Evolutionary conservation across 1,284 basidiomycete species (phyloP), one percentile per base, ranked within the genome.

Genomic region (Malassezia pachydermatis): DNA sequence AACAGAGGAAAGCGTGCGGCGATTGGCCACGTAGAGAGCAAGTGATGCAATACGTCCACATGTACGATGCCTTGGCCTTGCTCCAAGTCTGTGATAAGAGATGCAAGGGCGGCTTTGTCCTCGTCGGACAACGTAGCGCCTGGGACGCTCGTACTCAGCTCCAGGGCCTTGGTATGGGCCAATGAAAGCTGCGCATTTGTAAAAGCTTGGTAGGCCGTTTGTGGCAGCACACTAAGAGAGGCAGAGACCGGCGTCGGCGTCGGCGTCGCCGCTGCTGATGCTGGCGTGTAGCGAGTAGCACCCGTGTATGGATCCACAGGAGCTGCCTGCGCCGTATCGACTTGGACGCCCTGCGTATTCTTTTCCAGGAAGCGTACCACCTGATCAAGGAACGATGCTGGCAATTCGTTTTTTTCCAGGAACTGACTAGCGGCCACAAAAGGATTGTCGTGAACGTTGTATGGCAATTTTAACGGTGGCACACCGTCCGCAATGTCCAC

Each of bases 301-400:
- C 88, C 88, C 49, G 94, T 98, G 73, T 81, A 98, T 6, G 92
- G 92, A 71, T 98, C 94, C 14, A 82, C 80, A 66, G 80, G 88
- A 40, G 81, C 78, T 48, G 75, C 77, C n/a, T 11, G 29, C 13
- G 76, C 74, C 5, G 72, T 65, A 32, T 82, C 83, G 3, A 92
- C 74, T 47, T 77, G 81, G 6, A 86, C 81, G 11, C 78, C 74
- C 8, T 63, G 64, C 0, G 89, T 84, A 61, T 92, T 95, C 73
- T 85, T 85, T 72, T 95, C 84, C 51, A 99, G 96, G 73, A 96
- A 98, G 39, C 78, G 77, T 23, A 88, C 90, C 16, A 98, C 84
- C 73, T 98, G 81, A 60, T 98, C 92, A 17, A 87, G 74, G 67
- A 96, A 92, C 6, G 76, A 77, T 53, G 81, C 67, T 0, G 92